Conservation (phyloP, 352 stramenopile genomes). For the Saprolegnia diclina region DNA sequence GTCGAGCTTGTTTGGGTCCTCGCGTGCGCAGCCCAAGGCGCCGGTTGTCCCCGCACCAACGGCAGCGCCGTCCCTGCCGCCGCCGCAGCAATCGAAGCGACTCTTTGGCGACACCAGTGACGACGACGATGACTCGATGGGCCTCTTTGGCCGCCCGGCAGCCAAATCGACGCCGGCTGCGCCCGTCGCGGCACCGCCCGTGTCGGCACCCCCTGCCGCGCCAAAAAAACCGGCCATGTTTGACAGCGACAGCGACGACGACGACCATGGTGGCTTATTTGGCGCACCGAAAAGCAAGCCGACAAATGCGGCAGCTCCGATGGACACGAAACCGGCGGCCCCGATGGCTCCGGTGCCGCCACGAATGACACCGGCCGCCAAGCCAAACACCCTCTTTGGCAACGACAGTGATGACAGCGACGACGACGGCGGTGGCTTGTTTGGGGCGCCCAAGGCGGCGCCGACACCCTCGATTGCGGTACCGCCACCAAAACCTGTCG, state of each 20-base stretch:
- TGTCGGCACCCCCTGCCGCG: slow-evolving; percentile 12
- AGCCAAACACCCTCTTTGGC: slow-evolving; percentile 45
- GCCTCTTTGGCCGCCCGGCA: slow-evolving; percentile 29
- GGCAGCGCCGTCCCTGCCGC: neutral
- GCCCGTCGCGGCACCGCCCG: slow-evolving; percentile 9
- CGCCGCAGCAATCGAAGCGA: slow-evolving; percentile 20
- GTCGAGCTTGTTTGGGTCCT: slow-evolving; percentile 24
- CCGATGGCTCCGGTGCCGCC: slow-evolving; percentile 3
- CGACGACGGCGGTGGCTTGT: slow-evolving; percentile 53
- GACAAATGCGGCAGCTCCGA: slow-evolving; percentile 25
- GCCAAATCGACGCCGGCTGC: slow-evolving; percentile 3
- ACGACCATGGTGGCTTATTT: slow-evolving; percentile 56
- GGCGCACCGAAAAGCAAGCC: slow-evolving; percentile 34
- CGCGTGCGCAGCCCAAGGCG: slow-evolving; percentile 28
- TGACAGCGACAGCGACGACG: slow-evolving; percentile 45
- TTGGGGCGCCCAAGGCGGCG: slow-evolving; percentile 39
- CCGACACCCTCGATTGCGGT: slow-evolving; percentile 23
- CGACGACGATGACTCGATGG: slow-evolving; percentile 30
- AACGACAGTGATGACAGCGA: slow-evolving; percentile 52
- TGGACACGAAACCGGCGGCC: neutral
- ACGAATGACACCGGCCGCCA: slow-evolving; percentile 21
- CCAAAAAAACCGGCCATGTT: slow-evolving; percentile 48
- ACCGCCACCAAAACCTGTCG: neutral
- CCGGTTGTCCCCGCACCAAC: slow-evolving; percentile 16
- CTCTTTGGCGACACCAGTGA: slow-evolving; percentile 31